phyloP scores from a whole-genome alignment of 345 rosid species.

The Lepidium sativum region DNA sequence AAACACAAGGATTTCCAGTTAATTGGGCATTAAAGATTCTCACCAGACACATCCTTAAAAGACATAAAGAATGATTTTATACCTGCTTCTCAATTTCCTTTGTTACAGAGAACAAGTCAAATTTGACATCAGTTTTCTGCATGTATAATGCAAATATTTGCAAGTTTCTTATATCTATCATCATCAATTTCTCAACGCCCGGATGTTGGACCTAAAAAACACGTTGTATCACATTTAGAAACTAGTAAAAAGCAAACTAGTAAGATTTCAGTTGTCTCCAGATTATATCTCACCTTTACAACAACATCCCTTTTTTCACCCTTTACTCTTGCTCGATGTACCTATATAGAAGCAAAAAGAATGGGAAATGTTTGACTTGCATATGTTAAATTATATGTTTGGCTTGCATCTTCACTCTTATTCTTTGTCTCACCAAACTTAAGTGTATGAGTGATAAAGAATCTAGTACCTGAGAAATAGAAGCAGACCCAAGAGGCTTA shows the following conservation, averaged over 20 bases:
- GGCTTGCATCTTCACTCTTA: background rate
- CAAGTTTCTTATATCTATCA: conserved; percentile 85
- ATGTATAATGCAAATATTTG: conserved; percentile 87
- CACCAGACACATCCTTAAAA: background rate
- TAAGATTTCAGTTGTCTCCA: conserved; percentile 7
- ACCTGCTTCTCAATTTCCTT: conserved; percentile 99
- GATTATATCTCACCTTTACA: conserved; percentile 57
- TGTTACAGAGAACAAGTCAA: conserved; percentile 74
- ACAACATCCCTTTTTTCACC: conserved; percentile 69
- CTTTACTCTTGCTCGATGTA: conserved; percentile 74
- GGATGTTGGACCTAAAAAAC: conserved; percentile 88
- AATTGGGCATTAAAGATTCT: background rate
- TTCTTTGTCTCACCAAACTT: background rate
- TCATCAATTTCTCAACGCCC: conserved; percentile 83
- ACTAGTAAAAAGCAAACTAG: background rate
- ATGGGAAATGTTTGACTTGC: background rate
- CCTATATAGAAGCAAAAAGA: conserved; percentile 33
- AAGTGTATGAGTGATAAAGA: background rate
- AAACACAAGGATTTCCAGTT: background rate
- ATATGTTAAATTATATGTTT: too few species aligned
- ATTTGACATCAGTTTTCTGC: conserved; percentile 88
- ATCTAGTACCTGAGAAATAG: conserved; percentile 76
- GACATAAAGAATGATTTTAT: background rate
- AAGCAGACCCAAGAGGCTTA: conserved; percentile 92
- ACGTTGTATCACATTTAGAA: conserved; percentile 22